These are phyloP conservation scores for Russula emetica DNA, from an alignment of 768 basidiomycete genomes.

Conservation along the genomic window DNA sequence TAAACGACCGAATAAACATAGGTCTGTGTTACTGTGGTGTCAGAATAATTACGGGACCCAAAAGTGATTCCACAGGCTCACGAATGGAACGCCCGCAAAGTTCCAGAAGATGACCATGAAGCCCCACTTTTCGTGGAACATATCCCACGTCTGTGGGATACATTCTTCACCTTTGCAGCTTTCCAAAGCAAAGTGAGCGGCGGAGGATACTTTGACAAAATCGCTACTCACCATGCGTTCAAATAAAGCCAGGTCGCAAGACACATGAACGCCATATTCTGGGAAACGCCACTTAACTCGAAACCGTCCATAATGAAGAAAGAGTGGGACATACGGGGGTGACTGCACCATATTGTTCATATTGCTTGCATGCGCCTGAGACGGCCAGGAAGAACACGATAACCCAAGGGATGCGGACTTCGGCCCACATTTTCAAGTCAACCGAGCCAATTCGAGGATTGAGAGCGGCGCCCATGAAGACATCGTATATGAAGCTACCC, in stretches of 20 bases:
- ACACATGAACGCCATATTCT: slow-evolving; percentile 98
- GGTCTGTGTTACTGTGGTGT: slow-evolving; percentile 46
- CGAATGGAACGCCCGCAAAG: slow-evolving; percentile 88
- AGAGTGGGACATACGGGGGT: slow-evolving; percentile 62
- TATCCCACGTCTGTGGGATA: slow-evolving; percentile 97
- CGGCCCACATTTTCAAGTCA: slow-evolving; percentile 98
- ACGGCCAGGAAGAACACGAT: slow-evolving; percentile 91
- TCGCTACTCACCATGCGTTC: slow-evolving; percentile 72
- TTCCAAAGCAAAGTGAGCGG: slow-evolving; percentile 31
- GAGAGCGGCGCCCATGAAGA: slow-evolving; percentile 93
- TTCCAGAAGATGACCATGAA: slow-evolving; percentile 99
- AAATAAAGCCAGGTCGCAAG: slow-evolving; percentile 95
- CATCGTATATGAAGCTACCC: slow-evolving; percentile 91
- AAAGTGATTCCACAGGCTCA: slow-evolving; percentile 38
- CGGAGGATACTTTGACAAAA: background rate
- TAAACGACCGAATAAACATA: slow-evolving; percentile 97
- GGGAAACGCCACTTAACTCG: slow-evolving; percentile 4
- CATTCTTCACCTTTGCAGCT: slow-evolving; percentile 93
- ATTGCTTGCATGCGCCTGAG: slow-evolving; percentile 93
- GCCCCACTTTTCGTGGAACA: slow-evolving; percentile 99
- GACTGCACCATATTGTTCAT: slow-evolving; percentile 86
- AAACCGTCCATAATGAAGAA: background rate
- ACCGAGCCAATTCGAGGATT: slow-evolving; percentile 90
- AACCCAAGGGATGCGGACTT: slow-evolving; percentile 96
- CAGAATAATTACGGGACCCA: slow-evolving; percentile 9